Evolutionary conservation across 164 flowering plant genomes (phyloP).

Genomic region (Cinnamomum chago): DNA sequence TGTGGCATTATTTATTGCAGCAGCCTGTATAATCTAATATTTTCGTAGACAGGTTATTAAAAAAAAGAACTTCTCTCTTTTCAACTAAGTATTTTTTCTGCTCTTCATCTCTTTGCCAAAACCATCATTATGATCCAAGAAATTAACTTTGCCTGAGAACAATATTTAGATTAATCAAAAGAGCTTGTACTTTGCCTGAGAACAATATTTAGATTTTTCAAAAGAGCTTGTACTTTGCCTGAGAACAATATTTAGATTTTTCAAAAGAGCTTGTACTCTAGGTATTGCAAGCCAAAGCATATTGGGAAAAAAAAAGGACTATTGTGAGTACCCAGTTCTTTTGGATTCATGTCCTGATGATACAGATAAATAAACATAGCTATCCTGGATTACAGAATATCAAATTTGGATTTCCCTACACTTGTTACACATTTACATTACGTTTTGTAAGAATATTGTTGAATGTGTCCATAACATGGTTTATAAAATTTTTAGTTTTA

Average conservation of each 20-base stretch:
- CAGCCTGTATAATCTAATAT: background rate
- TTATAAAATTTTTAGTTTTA: too few relatives aligned
- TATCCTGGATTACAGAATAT: background rate
- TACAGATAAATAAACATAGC: background rate
- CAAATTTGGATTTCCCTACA: too few relatives aligned
- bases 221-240: background rate
- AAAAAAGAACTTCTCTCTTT: background rate
- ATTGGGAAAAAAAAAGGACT: background rate
- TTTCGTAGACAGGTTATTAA: background rate
- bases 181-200: background rate
- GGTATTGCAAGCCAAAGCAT: background rate
- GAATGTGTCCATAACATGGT: too few relatives aligned
- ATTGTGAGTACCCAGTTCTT: background rate
- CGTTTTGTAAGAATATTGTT: too few relatives aligned
- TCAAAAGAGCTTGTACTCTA: background rate
- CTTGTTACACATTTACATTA: too few relatives aligned
- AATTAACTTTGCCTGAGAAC: background rate
- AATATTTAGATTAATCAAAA: background rate
- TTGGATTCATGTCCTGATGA: background rate
- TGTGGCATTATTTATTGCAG: background rate
- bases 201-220: background rate
- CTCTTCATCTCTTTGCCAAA: background rate
- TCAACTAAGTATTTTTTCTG: background rate
- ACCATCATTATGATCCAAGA: background rate
- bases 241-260: background rate